A percentile compares a stretch with the other conserved stretches of the same genome.
These are phyloP conservation scores for Xylaria polymorpha DNA, from an alignment of 2,329 filamentous ascomycete genomes.

Conservation along the genomic window DNA sequence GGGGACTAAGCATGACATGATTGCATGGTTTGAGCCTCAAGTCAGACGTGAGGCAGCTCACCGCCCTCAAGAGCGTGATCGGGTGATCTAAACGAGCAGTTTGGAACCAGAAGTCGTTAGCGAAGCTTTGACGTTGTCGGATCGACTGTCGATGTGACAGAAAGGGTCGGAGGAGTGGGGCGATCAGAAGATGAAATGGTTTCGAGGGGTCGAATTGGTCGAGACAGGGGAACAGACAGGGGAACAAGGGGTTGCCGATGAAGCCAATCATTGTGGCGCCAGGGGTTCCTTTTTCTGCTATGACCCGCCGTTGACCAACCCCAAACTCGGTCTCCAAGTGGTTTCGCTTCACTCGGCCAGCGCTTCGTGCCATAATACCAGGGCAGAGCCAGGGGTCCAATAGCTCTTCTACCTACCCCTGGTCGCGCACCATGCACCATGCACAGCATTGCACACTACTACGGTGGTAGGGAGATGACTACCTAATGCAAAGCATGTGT, in stretches of 20 bases:
- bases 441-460: neutral
- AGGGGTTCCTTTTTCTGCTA: neutral
- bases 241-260: slow-evolving; percentile 28
- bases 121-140: slow-evolving; percentile 49
- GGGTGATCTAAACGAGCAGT: slow-evolving; percentile 8
- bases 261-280: slow-evolving; percentile 24
- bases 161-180: slow-evolving; percentile 46
- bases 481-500: neutral
- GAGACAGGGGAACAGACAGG: slow-evolving; percentile 47
- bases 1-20: slow-evolving; percentile 22
- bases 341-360: slow-evolving; percentile 33
- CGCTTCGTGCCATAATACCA: slow-evolving; percentile 20
- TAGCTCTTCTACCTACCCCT: neutral
- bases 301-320: neutral
- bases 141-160: slow-evolving; percentile 55
- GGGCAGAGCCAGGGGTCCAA: neutral
- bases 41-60: neutral
- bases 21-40: slow-evolving; percentile 28
- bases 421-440: neutral
- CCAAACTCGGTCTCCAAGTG: slow-evolving; percentile 14
- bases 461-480: neutral
- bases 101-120: slow-evolving; percentile 32
- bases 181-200: slow-evolving; percentile 40
- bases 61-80: slow-evolving; percentile 8
- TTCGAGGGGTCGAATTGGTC: slow-evolving; percentile 41